These are phyloP conservation scores for Pyrrhoderma noxium DNA, from an alignment of 1,284 basidiomycete species.

Conservation along the genomic window DNA sequence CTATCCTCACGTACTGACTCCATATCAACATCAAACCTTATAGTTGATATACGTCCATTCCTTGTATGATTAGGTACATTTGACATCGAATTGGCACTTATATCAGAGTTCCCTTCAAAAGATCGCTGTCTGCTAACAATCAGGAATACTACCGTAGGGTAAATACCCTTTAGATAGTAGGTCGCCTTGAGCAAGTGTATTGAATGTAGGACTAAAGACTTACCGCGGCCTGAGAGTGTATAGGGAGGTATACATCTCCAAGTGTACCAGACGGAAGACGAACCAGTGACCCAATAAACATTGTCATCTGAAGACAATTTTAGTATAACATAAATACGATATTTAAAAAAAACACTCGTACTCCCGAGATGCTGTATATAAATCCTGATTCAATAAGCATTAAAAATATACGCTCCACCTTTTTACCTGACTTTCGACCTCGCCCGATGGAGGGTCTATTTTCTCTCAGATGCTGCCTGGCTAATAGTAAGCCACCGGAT, in stretches of 20 bases:
- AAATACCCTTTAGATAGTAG: neutral
- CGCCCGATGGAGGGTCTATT: neutral
- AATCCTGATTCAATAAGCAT: slow-evolving; percentile 9
- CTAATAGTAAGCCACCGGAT: neutral
- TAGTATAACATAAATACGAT: no score
- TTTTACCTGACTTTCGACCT: neutral
- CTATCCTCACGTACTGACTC: neutral
- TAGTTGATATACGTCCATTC: no score
- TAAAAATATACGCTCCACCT: slow-evolving; percentile 1
- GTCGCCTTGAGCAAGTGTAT: neutral
- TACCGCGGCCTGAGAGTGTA: slow-evolving; percentile 3
- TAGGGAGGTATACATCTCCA: slow-evolving; percentile 2
- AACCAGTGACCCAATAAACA: neutral
- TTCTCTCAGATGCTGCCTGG: neutral
- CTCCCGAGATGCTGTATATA: slow-evolving; percentile 4
- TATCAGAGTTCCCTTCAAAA: neutral
- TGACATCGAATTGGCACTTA: neutral
- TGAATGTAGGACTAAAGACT: neutral
- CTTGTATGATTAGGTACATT: neutral
- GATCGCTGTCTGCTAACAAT: slow-evolving; percentile 5
- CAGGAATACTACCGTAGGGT: slow-evolving; percentile 1
- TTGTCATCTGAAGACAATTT: neutral
- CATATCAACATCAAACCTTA: no score
- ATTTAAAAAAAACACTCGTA: neutral
- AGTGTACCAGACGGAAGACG: slow-evolving; percentile 4